Evolutionary conservation across 2,329 filamentous ascomycete species (phyloP).

Genomic region (Talaromyces sp.): DNA sequence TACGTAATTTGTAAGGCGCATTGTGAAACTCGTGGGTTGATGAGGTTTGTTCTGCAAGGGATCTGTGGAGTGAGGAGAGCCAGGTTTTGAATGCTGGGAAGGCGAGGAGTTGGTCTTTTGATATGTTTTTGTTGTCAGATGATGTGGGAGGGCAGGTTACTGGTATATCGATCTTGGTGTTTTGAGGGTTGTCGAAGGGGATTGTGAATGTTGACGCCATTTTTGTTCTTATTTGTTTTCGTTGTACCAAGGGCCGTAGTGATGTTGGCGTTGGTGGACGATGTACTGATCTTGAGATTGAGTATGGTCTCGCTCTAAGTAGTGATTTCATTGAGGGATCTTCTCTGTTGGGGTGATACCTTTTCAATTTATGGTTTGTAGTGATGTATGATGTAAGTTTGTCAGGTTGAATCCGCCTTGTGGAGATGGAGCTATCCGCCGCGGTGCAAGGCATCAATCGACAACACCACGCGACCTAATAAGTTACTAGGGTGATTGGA

Average conservation of each 20-base stretch:
- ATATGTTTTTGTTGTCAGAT: conserved; percentile 33
- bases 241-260: neutral
- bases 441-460: neutral
- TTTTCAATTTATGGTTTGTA: neutral
- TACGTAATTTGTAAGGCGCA: conserved; percentile 50
- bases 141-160: conserved; percentile 28
- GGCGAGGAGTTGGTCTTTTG: conserved; percentile 43
- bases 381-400: conserved; percentile 2
- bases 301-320: neutral
- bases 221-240: neutral
- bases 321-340: neutral
- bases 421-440: conserved; percentile 3
- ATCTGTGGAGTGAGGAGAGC: conserved; percentile 50
- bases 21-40: conserved; percentile 50
- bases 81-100: conserved; percentile 57
- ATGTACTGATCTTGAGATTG: neutral
- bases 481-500: neutral
- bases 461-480: neutral
- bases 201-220: conserved; percentile 14
- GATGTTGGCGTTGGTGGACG: neutral
- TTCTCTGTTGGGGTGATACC: neutral
- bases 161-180: neutral
- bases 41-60: conserved; percentile 47
- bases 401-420: conserved; percentile 9
- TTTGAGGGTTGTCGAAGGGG: conserved; percentile 6